Evolutionary conservation across 176 grass and related monocot species (phyloP).

Genomic region (barley (Hordeum vulgare)): DNA sequence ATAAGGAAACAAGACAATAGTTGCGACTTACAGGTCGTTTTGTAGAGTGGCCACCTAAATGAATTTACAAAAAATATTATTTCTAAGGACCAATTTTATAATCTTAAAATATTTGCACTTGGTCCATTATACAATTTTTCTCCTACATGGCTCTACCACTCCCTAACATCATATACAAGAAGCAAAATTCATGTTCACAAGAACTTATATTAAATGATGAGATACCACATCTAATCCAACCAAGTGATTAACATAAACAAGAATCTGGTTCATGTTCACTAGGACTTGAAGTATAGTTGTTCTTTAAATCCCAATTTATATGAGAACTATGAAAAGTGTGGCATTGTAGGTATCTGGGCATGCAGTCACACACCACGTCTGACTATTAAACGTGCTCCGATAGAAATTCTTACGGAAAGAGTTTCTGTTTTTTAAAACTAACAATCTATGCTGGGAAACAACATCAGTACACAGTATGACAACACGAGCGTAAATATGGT

Average conservation of each 20-base stretch:
- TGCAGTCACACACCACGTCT: too few relatives aligned
- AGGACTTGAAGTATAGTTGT: not conserved
- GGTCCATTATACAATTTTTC: not conserved
- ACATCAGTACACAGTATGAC: not conserved
- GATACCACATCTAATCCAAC: not conserved
- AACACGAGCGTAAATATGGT: not conserved
- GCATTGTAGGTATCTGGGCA: too few relatives aligned
- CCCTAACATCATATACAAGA: not conserved
- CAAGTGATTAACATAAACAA: not conserved
- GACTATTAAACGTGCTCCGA: too few relatives aligned
- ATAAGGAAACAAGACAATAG: not conserved
- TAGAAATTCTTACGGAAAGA: too few relatives aligned
- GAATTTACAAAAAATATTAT: not conserved
- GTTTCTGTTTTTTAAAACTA: not conserved
- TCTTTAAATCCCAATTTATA: not conserved
- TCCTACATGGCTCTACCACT: not conserved
- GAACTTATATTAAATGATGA: not conserved
- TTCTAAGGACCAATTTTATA: not conserved
- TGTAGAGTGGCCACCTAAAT: not conserved
- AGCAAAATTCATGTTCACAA: not conserved
- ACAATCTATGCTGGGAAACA: not conserved
- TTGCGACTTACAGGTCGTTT: not conserved
- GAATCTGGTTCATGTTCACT: not conserved
- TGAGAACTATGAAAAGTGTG: too few relatives aligned
- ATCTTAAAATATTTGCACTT: not conserved